These are phyloP conservation scores for Fragaria ananassa DNA, from an alignment of 306 rosid genomes.

Conservation along the genomic window DNA sequence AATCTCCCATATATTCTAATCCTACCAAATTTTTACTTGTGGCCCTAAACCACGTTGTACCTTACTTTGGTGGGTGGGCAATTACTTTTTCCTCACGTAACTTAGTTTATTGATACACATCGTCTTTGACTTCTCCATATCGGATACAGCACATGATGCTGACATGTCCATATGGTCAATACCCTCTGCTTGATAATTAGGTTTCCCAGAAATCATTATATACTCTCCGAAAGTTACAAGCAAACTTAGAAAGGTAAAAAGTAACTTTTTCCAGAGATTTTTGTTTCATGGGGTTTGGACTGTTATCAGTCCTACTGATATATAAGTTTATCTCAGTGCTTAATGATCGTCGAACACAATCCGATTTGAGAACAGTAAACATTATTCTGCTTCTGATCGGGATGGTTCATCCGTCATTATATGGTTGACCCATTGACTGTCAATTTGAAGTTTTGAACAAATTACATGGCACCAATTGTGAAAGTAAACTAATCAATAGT, in stretches of 20 bases:
- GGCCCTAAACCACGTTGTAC: background rate
- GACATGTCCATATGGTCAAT: conserved; percentile 5
- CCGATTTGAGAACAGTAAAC: background rate
- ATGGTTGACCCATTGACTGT: background rate
- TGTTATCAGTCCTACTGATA: conserved; percentile 25
- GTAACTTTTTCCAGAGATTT: conserved; percentile 22
- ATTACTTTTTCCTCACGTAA: conserved; percentile 27
- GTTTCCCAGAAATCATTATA: conserved; percentile 25
- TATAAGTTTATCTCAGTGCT: conserved; percentile 15
- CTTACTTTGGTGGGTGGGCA: conserved; percentile 35
- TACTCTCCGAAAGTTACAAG: conserved; percentile 10
- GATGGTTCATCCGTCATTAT: background rate
- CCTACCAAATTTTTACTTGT: background rate
- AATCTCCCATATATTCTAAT: background rate
- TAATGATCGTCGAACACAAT: conserved; percentile 24
- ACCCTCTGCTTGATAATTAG: background rate
- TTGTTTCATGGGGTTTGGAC: conserved; percentile 29
- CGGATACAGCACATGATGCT: conserved; percentile 17
- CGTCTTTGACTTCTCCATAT: conserved; percentile 32
- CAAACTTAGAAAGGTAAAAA: background rate
- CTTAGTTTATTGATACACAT: conserved; percentile 1
- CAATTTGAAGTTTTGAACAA: background rate
- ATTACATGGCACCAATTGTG: background rate
- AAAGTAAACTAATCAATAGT: background rate
- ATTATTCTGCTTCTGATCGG: background rate